Evolutionary conservation across 257 asterid species (phyloP), one percentile per base, ranked within the genome.

Genomic region (Mitragyna speciosa): DNA sequence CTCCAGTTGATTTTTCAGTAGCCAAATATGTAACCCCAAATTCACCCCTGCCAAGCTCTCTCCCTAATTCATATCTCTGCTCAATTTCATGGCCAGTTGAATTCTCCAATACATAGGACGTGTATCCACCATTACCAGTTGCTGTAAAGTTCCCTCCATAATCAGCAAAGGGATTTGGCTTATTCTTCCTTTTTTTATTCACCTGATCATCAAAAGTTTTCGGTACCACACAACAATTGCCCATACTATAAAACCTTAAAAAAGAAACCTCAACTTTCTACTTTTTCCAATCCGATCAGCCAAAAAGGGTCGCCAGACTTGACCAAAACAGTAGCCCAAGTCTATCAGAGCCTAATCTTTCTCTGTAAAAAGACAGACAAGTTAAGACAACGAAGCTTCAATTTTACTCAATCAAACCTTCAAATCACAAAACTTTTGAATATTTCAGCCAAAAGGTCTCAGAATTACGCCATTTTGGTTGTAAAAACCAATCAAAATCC

Each of bases 31-130:
- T 87, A 41, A 87, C 78, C 65, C 91, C 91, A 49, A 88, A 88
- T 82, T 88, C 91, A 12, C 91, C 91, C 4, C 91, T 79, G 5
- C 91, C 89, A 5, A 88, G 89, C 85, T 88, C 91, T 51, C 82
- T 85, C 43, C 91, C 91, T 3, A 88, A 71, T 58, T 75, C 88
- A 69, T 87, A 86, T 6, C 73, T 73, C 70, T 81, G 75, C 84
- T 75, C 89, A 58, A 88, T 86, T 63, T 88, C 87, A 41, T 78
- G 75, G 19, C 91, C 91, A 24, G 91, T 88, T 2, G 91, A 89
- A 68, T 82, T 82, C 2, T 78, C 91, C 65, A 88, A 76, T 41
- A 87, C 89, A 71, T 77, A 73, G 5, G 85, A 84, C 82, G 82
- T 86, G 70, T 73, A 52, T 78, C 88, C 88, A 45, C 90, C 90